These are phyloP conservation scores for Pluteus cervinus DNA, from an alignment of 768 basidiomycete species.

Conservation along the genomic window DNA sequence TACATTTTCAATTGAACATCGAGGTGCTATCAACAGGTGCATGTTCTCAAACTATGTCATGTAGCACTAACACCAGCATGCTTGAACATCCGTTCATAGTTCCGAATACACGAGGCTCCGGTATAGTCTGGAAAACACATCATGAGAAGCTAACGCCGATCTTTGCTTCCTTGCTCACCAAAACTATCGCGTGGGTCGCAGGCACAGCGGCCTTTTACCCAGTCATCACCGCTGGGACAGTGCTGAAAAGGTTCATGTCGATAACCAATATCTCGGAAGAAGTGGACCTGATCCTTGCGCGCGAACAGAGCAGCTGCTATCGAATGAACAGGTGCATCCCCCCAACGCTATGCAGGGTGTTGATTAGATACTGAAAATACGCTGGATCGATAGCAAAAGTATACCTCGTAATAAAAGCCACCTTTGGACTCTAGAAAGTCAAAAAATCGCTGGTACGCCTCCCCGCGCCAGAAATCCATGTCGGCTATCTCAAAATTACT, in stretches of 20 bases:
- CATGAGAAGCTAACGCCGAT: not conserved
- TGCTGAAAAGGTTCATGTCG: conserved; percentile 76
- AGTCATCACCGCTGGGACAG: conserved; percentile 54
- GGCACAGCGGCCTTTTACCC: conserved; percentile 58
- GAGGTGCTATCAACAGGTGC: not conserved
- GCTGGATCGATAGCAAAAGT: not conserved
- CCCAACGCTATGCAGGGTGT: conserved; percentile 53
- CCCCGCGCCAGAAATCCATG: conserved; percentile 83
- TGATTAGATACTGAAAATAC: not conserved
- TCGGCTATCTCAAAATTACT: conserved; percentile 91
- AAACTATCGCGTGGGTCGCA: conserved; percentile 71
- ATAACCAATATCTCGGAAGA: conserved; percentile 83
- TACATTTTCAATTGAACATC: not conserved
- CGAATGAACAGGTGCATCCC: conserved; percentile 73
- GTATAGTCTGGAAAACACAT: conserved; percentile 27
- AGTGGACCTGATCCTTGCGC: conserved; percentile 69
- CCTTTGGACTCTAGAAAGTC: conserved; percentile 75
- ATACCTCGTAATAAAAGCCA: conserved; percentile 89
- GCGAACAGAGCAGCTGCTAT: conserved; percentile 78
- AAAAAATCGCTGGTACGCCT: conserved; percentile 83
- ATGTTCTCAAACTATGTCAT: not conserved
- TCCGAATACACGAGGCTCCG: conserved; percentile 31
- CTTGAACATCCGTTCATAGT: conserved; percentile 32
- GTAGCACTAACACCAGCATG: not conserved
- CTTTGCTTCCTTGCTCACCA: conserved; percentile 33